Base-by-base conservation (phyloP, 768 basidiomycete species). In the Russula sp. region DNA sequence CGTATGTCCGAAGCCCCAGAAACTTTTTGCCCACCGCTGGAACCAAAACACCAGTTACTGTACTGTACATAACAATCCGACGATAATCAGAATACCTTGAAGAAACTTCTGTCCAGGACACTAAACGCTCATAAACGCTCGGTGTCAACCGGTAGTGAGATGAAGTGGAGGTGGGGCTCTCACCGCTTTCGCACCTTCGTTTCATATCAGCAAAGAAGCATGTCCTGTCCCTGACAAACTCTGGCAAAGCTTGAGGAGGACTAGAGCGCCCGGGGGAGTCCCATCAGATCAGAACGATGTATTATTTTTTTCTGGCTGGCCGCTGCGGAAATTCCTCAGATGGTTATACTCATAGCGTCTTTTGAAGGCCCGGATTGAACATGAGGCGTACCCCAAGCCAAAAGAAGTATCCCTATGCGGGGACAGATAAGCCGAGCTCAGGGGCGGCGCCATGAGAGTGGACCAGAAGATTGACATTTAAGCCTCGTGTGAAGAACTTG, bases 331-430 rank as follows among this genome's bases (percentile, higher is more conserved):
- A n/a, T 38, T 55, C 53, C 36, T 38, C 22, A 11, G 34, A 38
- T 22, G 36, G 53, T 14, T 24, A 54, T 34, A 11, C 20, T 5
- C 7, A 32, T 22, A 54, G 34, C n/a, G 22, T 38, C 36, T 48
- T 55, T 55, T 36, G 53, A 55, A 16, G 53, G 36, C n/a, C 53
- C 22, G 22, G 36, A 36, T 30, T 30, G 34, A 38, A 55, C 53
- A 55, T 38, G 53, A 55, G 53, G 53, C 36, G 36, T 30, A 24
- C 10, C 14, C 53, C n/a, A 36, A 22, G 52, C 52, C 52, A 53
- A 34, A 53, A 20, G n/a, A 34, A 18, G 52, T 10, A 11, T 53
- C 4, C 32, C 5, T 20, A n/a, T 34, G 52, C 32, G 4, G 52
- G n/a, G 52, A 24, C 14, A 26, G 22, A 50, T 14, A 6, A 18